phyloP scores from a whole-genome alignment of 139 green algal species.

The Tetradesmus lagerheimii region DNA sequence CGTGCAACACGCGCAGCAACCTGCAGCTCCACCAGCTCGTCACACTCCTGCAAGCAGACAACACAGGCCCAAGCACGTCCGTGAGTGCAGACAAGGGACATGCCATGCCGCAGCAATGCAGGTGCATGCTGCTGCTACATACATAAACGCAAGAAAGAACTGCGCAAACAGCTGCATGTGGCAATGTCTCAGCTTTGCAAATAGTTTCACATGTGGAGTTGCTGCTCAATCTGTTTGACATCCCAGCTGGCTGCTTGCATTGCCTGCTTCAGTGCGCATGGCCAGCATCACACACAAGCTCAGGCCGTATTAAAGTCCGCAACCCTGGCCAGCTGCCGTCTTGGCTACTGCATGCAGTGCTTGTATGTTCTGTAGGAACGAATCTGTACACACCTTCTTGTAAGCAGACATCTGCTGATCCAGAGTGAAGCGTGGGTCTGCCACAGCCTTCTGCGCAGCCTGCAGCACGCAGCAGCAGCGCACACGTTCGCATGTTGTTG shows the following conservation, averaged over 20 bases:
- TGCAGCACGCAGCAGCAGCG: not conserved
- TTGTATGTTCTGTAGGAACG: no score
- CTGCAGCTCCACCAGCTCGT: slow-evolving; percentile 33
- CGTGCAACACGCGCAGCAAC: slow-evolving; percentile 64
- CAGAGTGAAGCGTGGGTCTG: not conserved
- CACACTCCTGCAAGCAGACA: slow-evolving; percentile 36
- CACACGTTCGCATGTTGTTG: not conserved
- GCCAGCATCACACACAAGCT: no score
- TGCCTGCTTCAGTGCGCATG: no score
- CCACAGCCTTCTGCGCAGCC: not conserved
- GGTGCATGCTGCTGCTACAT: no score
- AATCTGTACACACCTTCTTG: not conserved
- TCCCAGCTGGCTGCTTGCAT: not conserved
- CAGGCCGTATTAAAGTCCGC: not conserved
- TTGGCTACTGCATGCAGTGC: not conserved
- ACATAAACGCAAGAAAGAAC: no score
- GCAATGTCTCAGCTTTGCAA: no score
- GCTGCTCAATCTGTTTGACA: no score
- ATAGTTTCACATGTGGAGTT: no score
- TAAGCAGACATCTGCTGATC: slow-evolving; percentile 31
- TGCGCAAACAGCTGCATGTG: no score
- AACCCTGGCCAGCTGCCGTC: not conserved
- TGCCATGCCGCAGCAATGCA: not conserved
- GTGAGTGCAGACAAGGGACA: not conserved
- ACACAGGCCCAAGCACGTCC: not conserved